Conservation (phyloP, 1,284 basidiomycete genomes). For the Porogramme epimiltina region DNA sequence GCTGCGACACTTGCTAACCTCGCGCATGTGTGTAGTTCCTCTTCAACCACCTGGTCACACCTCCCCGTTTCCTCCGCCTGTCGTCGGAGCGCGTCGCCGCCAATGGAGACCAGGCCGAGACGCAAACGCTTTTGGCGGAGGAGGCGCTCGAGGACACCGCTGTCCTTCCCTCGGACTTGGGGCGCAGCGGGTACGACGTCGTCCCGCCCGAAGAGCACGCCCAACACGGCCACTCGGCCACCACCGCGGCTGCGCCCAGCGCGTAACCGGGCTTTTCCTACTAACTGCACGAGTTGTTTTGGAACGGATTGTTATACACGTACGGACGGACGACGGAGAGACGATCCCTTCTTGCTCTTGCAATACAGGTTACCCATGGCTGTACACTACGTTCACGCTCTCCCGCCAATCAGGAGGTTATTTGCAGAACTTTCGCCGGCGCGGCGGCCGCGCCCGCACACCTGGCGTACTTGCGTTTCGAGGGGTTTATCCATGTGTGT, state of each 20-base stretch:
- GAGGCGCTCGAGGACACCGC: conserved; percentile 71
- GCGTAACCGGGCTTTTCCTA: too few species aligned
- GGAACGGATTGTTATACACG: too few species aligned
- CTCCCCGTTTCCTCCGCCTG: conserved; percentile 59
- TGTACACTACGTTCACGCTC: too few species aligned
- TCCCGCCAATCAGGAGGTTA: too few species aligned
- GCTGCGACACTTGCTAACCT: neutral
- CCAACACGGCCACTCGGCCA: conserved; percentile 6
- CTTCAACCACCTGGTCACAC: conserved; percentile 74
- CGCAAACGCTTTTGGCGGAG: conserved; percentile 44
- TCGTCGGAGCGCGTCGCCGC: conserved; percentile 30
- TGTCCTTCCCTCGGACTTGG: conserved; percentile 69
- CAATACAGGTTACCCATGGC: too few species aligned
- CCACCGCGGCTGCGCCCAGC: neutral
- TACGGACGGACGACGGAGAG: neutral
- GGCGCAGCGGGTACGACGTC: conserved; percentile 71
- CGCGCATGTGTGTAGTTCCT: conserved; percentile 47
- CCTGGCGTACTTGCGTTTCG: too few species aligned
- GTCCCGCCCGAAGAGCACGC: conserved; percentile 44
- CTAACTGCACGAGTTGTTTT: too few species aligned
- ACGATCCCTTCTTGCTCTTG: too few species aligned
- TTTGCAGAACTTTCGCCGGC: too few species aligned
- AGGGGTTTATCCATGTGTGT: too few species aligned
- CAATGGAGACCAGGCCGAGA: conserved; percentile 49
- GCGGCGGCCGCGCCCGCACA: too few species aligned